Conservation (phyloP, 75 land plant species). For the Selaginella moellendorffii region DNA sequence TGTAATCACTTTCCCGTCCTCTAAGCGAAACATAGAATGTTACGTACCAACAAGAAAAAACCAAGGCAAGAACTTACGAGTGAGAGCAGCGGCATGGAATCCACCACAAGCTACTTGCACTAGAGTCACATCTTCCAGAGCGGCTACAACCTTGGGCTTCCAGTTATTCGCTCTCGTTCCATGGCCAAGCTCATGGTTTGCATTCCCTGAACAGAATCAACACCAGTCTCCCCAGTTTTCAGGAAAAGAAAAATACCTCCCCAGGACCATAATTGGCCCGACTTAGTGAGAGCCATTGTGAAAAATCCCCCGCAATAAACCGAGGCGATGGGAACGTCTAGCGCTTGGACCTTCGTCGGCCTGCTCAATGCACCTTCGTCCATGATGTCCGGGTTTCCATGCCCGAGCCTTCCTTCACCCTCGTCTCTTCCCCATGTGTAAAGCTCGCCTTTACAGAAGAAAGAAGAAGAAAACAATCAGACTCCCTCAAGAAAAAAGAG, state of each 20-base stretch:
- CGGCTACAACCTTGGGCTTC: conserved; percentile 57
- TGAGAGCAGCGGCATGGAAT: conserved; percentile 72
- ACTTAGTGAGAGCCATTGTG: conserved; percentile 69
- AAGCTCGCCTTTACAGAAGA: conserved; percentile 71
- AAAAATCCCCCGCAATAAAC: conserved; percentile 88
- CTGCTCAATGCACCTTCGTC: conserved; percentile 40
- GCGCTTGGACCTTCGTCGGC: not conserved
- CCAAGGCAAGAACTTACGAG: conserved; percentile 39
- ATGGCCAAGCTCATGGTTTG: conserved; percentile 84
- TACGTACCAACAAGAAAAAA: no score
- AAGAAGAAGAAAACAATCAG: no score
- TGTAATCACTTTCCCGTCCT: conserved; percentile 70
- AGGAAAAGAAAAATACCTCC: conserved; percentile 62
- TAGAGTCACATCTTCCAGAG: conserved; percentile 39
- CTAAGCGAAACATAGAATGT: no score
- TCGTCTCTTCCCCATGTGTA: conserved; percentile 97
- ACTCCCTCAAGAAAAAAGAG: no score
- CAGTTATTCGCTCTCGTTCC: conserved; percentile 56
- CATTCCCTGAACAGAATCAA: conserved; percentile 45
- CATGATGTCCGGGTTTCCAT: conserved; percentile 50
- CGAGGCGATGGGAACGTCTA: conserved; percentile 21
- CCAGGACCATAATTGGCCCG: conserved; percentile 92
- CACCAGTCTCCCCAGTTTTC: not conserved
- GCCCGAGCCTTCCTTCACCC: conserved; percentile 95
- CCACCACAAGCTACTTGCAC: conserved; percentile 83